Conservation (phyloP, 108 stramenopile genomes). For the Mediolabrus comicus region DNA sequence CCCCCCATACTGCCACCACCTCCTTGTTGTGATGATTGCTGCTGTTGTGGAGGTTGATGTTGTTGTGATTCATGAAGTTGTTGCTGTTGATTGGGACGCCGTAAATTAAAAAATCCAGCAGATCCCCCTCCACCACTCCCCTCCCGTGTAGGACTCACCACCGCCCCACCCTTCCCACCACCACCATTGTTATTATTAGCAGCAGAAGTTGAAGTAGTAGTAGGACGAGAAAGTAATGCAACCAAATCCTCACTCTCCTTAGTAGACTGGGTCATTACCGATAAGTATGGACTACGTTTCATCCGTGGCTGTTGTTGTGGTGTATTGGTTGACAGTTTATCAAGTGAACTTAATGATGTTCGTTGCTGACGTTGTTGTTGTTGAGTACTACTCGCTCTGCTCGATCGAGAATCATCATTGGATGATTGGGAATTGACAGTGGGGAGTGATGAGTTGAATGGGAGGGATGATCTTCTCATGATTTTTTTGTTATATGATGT, state of each 20-base stretch:
- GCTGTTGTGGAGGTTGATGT: neutral
- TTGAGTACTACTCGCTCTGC: too few species aligned
- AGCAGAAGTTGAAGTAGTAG: neutral
- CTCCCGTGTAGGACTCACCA: too few species aligned
- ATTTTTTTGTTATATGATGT: too few species aligned
- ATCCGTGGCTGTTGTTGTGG: neutral
- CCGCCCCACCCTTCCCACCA: neutral
- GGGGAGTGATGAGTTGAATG: neutral
- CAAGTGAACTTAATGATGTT: too few species aligned
- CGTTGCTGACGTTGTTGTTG: too few species aligned
- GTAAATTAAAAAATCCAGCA: neutral
- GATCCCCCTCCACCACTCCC: neutral
- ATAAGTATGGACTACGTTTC: neutral
- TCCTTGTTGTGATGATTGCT: neutral
- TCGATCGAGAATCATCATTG: neutral
- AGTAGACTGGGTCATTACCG: neutral
- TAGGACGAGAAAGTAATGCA: neutral
- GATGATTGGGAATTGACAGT: neutral
- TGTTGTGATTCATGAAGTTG: neutral
- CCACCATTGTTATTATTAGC: neutral
- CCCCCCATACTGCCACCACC: neutral
- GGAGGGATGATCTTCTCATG: neutral
- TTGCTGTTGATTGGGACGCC: neutral
- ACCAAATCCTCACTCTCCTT: neutral
- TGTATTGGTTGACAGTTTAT: neutral